Evolutionary conservation across 257 asterid species (phyloP).

Genomic region (Oldenlandia corymbosa): DNA sequence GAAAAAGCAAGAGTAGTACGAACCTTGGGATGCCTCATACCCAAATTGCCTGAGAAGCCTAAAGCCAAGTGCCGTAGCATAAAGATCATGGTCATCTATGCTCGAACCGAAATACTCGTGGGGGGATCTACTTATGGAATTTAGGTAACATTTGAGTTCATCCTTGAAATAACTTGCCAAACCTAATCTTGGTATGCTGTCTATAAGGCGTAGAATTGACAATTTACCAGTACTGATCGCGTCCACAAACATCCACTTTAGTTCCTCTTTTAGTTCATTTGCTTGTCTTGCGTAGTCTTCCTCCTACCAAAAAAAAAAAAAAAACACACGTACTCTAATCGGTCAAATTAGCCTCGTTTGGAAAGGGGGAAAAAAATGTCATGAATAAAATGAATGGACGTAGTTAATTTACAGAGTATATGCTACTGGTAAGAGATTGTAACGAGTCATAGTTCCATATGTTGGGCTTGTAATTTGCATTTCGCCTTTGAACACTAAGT

Average conservation of each 20-base stretch:
- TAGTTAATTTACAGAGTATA: too few relatives aligned
- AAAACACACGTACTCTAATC: too few relatives aligned
- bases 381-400: too few relatives aligned
- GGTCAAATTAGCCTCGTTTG: too few relatives aligned
- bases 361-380: too few relatives aligned
- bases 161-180: slow-evolving; percentile 35
- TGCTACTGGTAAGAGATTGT: slow-evolving; percentile 26
- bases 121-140: neutral
- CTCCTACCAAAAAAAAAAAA: slow-evolving; percentile 24
- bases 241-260: slow-evolving; percentile 7
- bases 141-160: slow-evolving; percentile 25
- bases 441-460: slow-evolving; percentile 43
- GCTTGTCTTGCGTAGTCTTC: slow-evolving; percentile 27
- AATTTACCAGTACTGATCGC: slow-evolving; percentile 21
- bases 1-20: too few relatives aligned
- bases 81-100: slow-evolving; percentile 17
- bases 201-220: slow-evolving; percentile 35
- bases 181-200: slow-evolving; percentile 32
- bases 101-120: neutral
- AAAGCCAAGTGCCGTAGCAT: slow-evolving; percentile 39
- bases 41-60: slow-evolving; percentile 53
- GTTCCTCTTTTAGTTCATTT: slow-evolving; percentile 32
- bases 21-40: slow-evolving; percentile 46
- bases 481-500: slow-evolving; percentile 25
- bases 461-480: slow-evolving; percentile 58